These are phyloP conservation scores for Simmondsia chinensis DNA, from an alignment of 148 eudicot genomes.

Conservation along the genomic window DNA sequence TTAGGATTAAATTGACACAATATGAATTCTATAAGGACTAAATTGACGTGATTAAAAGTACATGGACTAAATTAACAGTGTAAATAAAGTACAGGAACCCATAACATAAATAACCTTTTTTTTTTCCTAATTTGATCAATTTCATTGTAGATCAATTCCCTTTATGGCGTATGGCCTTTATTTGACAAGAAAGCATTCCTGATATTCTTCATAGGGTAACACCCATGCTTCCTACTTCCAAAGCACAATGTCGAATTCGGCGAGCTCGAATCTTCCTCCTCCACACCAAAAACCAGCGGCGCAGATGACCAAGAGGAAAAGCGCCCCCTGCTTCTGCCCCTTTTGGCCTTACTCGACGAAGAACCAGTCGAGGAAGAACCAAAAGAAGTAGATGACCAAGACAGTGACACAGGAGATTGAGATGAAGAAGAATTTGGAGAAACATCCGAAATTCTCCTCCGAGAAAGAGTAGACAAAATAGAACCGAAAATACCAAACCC, in stretches of 20 bases:
- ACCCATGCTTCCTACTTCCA: conserved; percentile 13
- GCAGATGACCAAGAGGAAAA: conserved; percentile 2
- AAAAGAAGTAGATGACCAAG: conserved; percentile 24
- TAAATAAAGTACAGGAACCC: too few relatives aligned
- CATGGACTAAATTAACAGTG: too few relatives aligned
- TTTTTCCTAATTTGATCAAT: too few relatives aligned
- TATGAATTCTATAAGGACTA: too few relatives aligned
- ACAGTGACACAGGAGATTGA: conserved; percentile 9
- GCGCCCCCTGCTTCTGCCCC: conserved; percentile 10
- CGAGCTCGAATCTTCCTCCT: neutral
- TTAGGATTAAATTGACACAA: too few relatives aligned
- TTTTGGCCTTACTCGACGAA: neutral
- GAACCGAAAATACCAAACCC: conserved; percentile 4
- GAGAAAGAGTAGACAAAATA: conserved; percentile 5
- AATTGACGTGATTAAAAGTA: too few relatives aligned
- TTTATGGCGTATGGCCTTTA: too few relatives aligned
- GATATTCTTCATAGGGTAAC: conserved; percentile 3
- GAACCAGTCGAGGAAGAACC: conserved; percentile 10
- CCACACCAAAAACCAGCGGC: conserved; percentile 8
- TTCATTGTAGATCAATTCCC: too few relatives aligned
- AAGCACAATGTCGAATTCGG: conserved; percentile 13
- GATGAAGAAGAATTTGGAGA: conserved; percentile 10
- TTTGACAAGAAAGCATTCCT: conserved; percentile 9
- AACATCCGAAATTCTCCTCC: conserved; percentile 5
- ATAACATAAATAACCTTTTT: too few relatives aligned